phyloP scores from a whole-genome alignment of 306 rosid genomes.

The Ceratonia siliqua region DNA sequence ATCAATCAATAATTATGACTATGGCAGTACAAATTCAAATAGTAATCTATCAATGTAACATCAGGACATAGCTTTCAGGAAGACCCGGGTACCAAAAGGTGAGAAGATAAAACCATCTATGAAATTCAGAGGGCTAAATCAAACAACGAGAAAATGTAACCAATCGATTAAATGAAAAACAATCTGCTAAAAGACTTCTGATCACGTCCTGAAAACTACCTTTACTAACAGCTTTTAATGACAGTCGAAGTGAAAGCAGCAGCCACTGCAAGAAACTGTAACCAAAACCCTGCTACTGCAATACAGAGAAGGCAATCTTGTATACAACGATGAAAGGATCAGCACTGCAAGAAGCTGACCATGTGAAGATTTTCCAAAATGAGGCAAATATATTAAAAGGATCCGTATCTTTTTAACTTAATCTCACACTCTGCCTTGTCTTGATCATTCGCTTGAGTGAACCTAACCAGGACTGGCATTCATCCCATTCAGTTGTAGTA shows the following conservation, averaged over 20 bases:
- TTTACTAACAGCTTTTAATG: conserved; percentile 56
- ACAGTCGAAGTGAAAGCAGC: conserved; percentile 46
- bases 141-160: conserved; percentile 43
- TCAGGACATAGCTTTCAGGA: conserved; percentile 34
- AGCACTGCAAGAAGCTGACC: conserved; percentile 41
- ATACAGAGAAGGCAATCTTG: conserved; percentile 52
- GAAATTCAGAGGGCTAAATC: conserved; percentile 35
- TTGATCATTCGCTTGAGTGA: conserved; percentile 76
- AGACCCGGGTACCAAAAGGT: conserved; percentile 33
- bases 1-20: conserved; percentile 43
- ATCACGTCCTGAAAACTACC: conserved; percentile 54
- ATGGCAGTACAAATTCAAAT: conserved; percentile 34
- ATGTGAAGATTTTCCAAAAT: not conserved
- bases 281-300: conserved; percentile 59
- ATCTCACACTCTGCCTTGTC: conserved; percentile 69
- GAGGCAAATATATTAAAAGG: not conserved
- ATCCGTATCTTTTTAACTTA: conserved; percentile 27
- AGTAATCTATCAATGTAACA: conserved; percentile 35
- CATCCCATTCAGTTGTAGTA: conserved; percentile 78
- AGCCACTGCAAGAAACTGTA: conserved; percentile 48
- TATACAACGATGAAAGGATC: conserved; percentile 46
- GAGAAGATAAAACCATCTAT: conserved; percentile 42
- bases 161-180: conserved; percentile 50
- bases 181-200: conserved; percentile 35
- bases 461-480: conserved; percentile 79